A percentile compares a stretch with the other conserved stretches of the same genome.
phyloP scores from a whole-genome alignment of 768 basidiomycete genomes.

The Coprinopsis cinerea region DNA sequence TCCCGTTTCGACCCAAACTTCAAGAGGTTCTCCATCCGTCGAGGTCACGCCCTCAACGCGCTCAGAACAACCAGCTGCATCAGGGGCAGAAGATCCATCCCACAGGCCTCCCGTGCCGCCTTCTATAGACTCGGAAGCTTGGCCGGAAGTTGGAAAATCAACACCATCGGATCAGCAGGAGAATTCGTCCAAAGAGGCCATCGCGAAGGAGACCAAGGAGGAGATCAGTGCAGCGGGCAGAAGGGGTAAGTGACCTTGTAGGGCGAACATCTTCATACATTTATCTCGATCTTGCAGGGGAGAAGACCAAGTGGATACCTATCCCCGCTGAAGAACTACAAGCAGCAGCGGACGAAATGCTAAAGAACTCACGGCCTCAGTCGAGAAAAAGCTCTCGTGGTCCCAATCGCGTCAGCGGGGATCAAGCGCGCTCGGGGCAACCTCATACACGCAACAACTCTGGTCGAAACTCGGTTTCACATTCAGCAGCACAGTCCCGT shows the following conservation, averaged over 20 bases:
- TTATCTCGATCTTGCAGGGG: conserved; percentile 25
- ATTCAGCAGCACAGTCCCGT: conserved; percentile 24
- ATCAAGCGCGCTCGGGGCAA: conserved; percentile 3
- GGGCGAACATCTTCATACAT: not conserved
- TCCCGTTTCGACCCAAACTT: no score
- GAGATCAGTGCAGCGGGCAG: not conserved
- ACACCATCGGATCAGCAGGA: not conserved
- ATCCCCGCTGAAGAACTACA: conserved; percentile 52
- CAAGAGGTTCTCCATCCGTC: not conserved
- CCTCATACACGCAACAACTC: conserved; percentile 21
- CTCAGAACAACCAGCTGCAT: not conserved
- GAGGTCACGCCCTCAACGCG: not conserved
- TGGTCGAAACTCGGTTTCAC: conserved; percentile 22
- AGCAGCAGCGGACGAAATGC: conserved; percentile 41
- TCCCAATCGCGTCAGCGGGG: conserved; percentile 4
- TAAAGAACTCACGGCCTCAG: conserved; percentile 8
- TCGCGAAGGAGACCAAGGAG: not conserved
- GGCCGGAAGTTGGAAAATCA: conserved; percentile 4
- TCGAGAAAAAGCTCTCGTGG: conserved; percentile 7
- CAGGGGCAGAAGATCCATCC: not conserved
- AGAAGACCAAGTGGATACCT: conserved; percentile 58
- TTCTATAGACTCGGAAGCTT: not conserved
- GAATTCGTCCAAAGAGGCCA: not conserved
- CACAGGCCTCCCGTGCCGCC: not conserved
- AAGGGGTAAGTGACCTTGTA: not conserved